Conservation (phyloP, 163 green algal genomes). For the Botryococcus braunii region DNA sequence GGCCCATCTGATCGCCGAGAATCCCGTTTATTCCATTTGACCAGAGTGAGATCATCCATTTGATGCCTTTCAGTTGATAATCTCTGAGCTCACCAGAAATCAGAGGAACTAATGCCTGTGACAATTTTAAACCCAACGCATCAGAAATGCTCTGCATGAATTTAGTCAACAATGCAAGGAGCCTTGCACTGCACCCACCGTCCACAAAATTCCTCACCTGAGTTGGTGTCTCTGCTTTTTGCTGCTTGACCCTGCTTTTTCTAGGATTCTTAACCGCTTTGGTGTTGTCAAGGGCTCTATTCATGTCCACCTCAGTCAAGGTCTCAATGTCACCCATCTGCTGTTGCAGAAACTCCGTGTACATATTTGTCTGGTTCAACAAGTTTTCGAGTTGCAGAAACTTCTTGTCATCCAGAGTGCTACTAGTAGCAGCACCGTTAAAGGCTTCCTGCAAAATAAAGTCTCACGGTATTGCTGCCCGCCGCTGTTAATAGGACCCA, state of each 20-base stretch:
- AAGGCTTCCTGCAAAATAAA: background rate
- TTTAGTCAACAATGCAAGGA: background rate
- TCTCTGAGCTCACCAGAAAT: constrained; percentile 70
- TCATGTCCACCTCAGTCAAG: constrained; percentile 11
- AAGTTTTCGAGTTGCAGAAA: constrained; percentile 72
- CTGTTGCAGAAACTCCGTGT: constrained; percentile 79
- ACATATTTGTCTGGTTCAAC: constrained; percentile 72
- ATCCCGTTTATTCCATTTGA: constrained; percentile 96
- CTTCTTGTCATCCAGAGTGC: constrained; percentile 18
- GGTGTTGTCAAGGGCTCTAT: background rate
- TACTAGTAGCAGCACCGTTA: background rate
- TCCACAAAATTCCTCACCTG: background rate
- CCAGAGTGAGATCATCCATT: constrained; percentile 90
- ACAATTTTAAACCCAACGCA: background rate
- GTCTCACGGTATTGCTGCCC: background rate
- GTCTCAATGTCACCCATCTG: constrained; percentile 46
- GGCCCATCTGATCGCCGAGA: constrained; percentile 91
- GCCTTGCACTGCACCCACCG: background rate
- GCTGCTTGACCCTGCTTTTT: background rate
- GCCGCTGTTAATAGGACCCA: background rate
- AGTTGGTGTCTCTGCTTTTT: background rate
- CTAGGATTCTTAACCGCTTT: background rate
- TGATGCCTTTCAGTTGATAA: constrained; percentile 91
- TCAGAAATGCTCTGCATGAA: background rate
- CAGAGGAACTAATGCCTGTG: constrained; percentile 67